Evolutionary conservation across 768 basidiomycete genomes (phyloP), one percentile per base, ranked within the genome.

Genomic region (Nidularia sp.): DNA sequence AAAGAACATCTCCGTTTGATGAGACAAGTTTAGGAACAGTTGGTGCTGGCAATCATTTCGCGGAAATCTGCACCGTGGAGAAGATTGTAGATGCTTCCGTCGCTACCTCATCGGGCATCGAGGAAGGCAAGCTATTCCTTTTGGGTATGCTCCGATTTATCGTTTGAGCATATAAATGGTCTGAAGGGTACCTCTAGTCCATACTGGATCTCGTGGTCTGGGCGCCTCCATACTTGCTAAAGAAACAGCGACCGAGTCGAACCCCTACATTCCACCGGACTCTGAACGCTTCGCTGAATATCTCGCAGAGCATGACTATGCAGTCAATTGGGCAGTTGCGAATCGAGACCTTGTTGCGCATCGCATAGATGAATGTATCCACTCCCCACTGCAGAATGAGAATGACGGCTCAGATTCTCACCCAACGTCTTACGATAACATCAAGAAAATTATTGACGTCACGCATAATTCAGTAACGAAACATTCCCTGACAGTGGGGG

Each of bases 261-360:
- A 72, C 54, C 68, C 71, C 1, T 70, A 71, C 49, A 60, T 72
- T 31, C 48, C 60, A 5, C 60, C 62, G 10, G 62, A 62, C 18
- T 67, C 70, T 18, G 51, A 62, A 6, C 60, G 64, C 44, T 53
- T 70, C 42, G 32, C 52, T 5, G 54, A 58, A 45, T 72, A 74
- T 56, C 51, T 74, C 31, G 57, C 49, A 2, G 58, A 68, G 39
- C 70, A 72, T 49, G 69, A 73, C 44, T 66, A 69, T 55, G 70
- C 71, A 22, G 66, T 72, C 3, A 58, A 57, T 47, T 74, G 71
- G 73, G 71, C 70, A 9, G 52, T 64, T 35, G 69, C 70, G 5
- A 73, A 74, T 57, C 65, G 70, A 8, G 70, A 72, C 51, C 61
- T 73, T 5, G 62, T 74, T 39, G 72, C 72, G 1, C 64, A 71